Percentiles rank a stretch among this genome's conserved stretches.
Evolutionary conservation across 179 eudicot species (phyloP).

Genomic region (Actinidia polygama): DNA sequence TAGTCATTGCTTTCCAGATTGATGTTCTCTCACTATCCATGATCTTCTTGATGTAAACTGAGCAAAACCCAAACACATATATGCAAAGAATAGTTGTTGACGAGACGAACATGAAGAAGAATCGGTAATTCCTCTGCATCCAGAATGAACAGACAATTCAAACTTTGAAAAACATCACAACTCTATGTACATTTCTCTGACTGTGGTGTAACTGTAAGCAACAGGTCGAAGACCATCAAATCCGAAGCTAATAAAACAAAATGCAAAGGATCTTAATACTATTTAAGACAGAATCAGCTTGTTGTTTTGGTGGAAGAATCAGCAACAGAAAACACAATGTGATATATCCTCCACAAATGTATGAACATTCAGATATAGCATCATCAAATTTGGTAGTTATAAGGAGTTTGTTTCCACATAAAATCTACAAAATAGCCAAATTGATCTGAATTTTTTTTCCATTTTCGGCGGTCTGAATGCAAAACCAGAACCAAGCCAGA

Average conservation of each 20-base stretch:
- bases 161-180: constrained; percentile 8
- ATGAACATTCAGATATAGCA: neutral
- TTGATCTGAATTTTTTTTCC: neutral
- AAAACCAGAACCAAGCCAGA: constrained; percentile 7
- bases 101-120: constrained; percentile 58
- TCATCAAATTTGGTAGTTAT: neutral
- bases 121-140: constrained; percentile 67
- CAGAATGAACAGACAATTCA: constrained; percentile 18
- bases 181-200: neutral
- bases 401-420: neutral
- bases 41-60: constrained; percentile 43
- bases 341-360: neutral
- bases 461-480: neutral
- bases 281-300: neutral
- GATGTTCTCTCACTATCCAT: constrained; percentile 38
- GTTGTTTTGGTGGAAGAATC: neutral
- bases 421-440: constrained; percentile 1
- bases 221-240: neutral
- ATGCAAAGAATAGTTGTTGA: constrained; percentile 55
- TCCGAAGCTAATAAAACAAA: neutral
- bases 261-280: neutral
- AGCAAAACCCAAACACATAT: constrained; percentile 49
- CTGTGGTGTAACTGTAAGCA: neutral
- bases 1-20: constrained; percentile 53
- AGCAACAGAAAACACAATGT: neutral